Conservation (phyloP, 331 rosid species). For the Ulmus americana region DNA sequence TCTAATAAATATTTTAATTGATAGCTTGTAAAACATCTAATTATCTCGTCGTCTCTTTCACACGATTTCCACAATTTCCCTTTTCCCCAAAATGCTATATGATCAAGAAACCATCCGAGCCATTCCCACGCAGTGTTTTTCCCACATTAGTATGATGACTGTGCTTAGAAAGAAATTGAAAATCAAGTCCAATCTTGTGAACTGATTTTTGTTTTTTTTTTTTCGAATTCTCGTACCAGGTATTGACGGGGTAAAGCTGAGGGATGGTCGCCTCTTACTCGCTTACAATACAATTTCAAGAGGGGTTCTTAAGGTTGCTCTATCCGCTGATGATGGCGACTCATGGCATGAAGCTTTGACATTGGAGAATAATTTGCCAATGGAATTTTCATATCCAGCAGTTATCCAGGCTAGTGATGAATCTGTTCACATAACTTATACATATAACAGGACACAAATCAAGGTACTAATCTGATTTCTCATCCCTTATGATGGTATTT, state of each 20-base stretch:
- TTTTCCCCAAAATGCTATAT: too few species aligned
- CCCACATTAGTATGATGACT: too few species aligned
- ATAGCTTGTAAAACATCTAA: too few species aligned
- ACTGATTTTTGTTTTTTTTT: too few species aligned
- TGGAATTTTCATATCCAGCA: slow-evolving; percentile 93
- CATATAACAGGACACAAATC: slow-evolving; percentile 72
- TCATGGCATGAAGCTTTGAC: slow-evolving; percentile 64
- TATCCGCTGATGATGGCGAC: slow-evolving; percentile 79
- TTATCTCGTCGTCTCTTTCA: too few species aligned
- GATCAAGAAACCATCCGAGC: too few species aligned
- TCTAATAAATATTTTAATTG: too few species aligned
- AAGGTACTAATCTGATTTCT: slow-evolving; percentile 47
- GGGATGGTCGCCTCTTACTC: slow-evolving; percentile 43
- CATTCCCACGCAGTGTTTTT: too few species aligned
- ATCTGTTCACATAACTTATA: slow-evolving; percentile 65
- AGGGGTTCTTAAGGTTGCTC: slow-evolving; percentile 69
- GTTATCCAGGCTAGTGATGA: slow-evolving; percentile 75
- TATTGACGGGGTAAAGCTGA: slow-evolving; percentile 55
- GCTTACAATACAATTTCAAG: slow-evolving; percentile 57
- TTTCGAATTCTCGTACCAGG: slow-evolving; percentile 33
- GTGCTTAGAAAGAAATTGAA: too few species aligned
- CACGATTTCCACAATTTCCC: too few species aligned
- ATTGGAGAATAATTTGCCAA: slow-evolving; percentile 59
- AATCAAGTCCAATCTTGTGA: too few species aligned
- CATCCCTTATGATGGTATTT: slow-evolving; percentile 7